phyloP scores from a whole-genome alignment of 2,329 filamentous ascomycete genomes.

The Talaromyces sp. region DNA sequence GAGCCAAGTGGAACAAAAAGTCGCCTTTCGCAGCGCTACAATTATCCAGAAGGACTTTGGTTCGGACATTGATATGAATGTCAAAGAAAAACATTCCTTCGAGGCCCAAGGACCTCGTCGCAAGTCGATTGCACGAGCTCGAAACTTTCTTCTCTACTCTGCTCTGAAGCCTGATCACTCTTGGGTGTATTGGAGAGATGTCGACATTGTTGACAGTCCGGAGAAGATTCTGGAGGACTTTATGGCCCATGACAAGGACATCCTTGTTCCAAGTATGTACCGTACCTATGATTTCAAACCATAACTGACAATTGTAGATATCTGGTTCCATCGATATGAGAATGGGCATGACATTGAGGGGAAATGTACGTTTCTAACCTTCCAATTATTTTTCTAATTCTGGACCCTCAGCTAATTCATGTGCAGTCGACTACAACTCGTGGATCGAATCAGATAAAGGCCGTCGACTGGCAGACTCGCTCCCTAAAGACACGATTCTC shows the following conservation, averaged over 20 bases:
- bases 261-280: constrained; percentile 86
- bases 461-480: constrained; percentile 65
- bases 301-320: constrained; percentile 56
- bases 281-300: background rate
- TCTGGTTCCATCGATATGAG: constrained; percentile 93
- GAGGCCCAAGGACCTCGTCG: constrained; percentile 83
- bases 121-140: constrained; percentile 82
- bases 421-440: constrained; percentile 91
- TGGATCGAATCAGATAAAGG: constrained; percentile 93
- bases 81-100: constrained; percentile 80
- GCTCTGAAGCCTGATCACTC: constrained; percentile 90
- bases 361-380: constrained; percentile 62
- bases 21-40: constrained; percentile 79
- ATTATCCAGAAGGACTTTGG: constrained; percentile 93
- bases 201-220: constrained; percentile 91
- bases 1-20: constrained; percentile 66
- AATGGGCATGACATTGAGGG: constrained; percentile 85
- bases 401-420: background rate
- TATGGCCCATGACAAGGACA: constrained; percentile 85
- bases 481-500: constrained; percentile 77
- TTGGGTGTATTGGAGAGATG: constrained; percentile 98
- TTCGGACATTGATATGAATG: constrained; percentile 68
- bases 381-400: background rate
- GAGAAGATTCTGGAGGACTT: constrained; percentile 89
- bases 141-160: constrained; percentile 83